Conservation (phyloP, 352 stramenopile species). For the Globisporangium emineosum region DNA sequence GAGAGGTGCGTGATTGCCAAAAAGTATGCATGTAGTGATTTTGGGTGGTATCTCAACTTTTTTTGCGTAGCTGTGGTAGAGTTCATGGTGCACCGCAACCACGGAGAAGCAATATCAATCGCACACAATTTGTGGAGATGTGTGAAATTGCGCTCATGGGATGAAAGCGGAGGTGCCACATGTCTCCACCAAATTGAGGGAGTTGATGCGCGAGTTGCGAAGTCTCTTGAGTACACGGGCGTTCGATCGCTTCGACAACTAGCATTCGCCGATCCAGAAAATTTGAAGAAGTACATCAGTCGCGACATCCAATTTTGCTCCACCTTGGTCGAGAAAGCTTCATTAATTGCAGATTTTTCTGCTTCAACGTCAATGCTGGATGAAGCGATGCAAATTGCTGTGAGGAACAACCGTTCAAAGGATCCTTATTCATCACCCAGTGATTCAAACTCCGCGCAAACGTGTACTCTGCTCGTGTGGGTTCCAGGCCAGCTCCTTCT, state of each 20-base stretch:
- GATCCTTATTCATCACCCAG: too few species aligned
- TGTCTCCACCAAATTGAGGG: slow-evolving; percentile 22
- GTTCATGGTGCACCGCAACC: slow-evolving; percentile 13
- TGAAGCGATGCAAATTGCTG: slow-evolving; percentile 3
- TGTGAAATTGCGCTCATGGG: slow-evolving; percentile 27
- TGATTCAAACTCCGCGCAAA: neutral
- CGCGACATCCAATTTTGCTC: slow-evolving; percentile 18
- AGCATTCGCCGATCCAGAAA: slow-evolving; percentile 13
- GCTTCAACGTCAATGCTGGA: slow-evolving; percentile 1
- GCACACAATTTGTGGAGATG: slow-evolving; percentile 24
- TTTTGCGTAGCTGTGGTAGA: slow-evolving; percentile 18
- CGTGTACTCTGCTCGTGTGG: slow-evolving; percentile 18
- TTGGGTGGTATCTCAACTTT: neutral
- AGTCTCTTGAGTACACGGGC: slow-evolving; percentile 28
- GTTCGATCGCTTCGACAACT: slow-evolving; percentile 27
- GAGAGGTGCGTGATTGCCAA: slow-evolving; percentile 17
- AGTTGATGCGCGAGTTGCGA: slow-evolving; percentile 16
- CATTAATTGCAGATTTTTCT: slow-evolving; percentile 20
- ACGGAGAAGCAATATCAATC: slow-evolving; percentile 16
- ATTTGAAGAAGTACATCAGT: slow-evolving; percentile 21
- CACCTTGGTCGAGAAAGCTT: slow-evolving; percentile 17
- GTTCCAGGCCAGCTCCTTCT: slow-evolving; percentile 17
- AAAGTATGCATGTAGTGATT: too few species aligned
- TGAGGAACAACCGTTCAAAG: neutral
- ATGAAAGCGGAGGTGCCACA: slow-evolving; percentile 15